These are phyloP conservation scores for Ramaria sp. DNA, from an alignment of 768 basidiomycete genomes.

Conservation along the genomic window DNA sequence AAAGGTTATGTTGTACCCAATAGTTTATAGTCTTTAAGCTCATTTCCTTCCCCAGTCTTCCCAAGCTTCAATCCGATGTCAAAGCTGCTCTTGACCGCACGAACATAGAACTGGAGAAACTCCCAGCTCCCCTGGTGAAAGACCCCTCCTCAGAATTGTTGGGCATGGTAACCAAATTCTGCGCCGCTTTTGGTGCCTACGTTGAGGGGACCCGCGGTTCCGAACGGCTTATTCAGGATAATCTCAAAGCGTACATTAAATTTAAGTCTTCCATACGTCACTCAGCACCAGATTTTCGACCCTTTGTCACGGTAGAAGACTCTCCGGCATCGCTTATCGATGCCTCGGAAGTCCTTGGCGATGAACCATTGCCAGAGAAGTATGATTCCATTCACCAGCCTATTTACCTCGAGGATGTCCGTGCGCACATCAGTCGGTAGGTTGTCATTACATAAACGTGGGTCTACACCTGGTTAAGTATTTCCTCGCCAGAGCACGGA, in stretches of 20 bases:
- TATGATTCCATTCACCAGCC: neutral
- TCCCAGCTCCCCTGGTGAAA: conserved; percentile 28
- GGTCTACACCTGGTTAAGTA: neutral
- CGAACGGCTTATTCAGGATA: conserved; percentile 27
- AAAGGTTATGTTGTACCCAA: conserved; percentile 25
- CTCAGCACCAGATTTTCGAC: conserved; percentile 33
- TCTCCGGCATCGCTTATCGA: neutral
- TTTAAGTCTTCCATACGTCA: conserved; percentile 26
- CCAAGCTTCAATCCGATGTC: conserved; percentile 30
- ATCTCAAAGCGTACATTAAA: conserved; percentile 20
- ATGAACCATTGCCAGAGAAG: neutral
- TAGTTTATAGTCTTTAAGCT: neutral
- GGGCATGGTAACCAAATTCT: conserved; percentile 33
- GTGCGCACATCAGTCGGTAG: neutral
- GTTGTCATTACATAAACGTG: neutral
- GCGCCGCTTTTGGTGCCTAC: conserved; percentile 22
- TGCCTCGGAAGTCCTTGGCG: neutral
- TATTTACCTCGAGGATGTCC: neutral
- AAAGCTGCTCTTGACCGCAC: conserved; percentile 27
- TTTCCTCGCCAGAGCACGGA: conserved; percentile 21
- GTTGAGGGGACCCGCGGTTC: conserved; percentile 24
- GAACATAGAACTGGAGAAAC: conserved; percentile 21
- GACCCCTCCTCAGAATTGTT: conserved; percentile 39
- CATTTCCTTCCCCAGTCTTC: conserved; percentile 29
- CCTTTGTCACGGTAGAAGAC: conserved; percentile 13